These are phyloP conservation scores for Pestalotiopsis sp. DNA, from an alignment of 2,329 filamentous ascomycete genomes.

Conservation along the genomic window DNA sequence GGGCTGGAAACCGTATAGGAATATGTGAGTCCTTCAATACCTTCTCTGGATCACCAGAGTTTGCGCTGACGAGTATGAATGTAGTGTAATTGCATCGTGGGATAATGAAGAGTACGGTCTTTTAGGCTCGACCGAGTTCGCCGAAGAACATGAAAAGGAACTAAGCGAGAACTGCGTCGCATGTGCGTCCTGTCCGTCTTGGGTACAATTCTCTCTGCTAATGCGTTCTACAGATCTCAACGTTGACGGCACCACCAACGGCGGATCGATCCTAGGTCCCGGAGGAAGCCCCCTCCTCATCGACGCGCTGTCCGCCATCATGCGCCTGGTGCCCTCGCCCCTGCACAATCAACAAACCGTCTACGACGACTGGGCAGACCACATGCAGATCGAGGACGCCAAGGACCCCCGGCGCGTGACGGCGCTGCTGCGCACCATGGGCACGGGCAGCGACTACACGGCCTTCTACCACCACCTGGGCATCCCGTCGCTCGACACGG, in stretches of 20 bases:
- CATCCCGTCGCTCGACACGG: constrained; percentile 55
- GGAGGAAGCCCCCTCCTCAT: constrained; percentile 64
- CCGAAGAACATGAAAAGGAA: constrained; percentile 73
- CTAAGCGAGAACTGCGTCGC: constrained; percentile 63
- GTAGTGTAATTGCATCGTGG: constrained; percentile 63
- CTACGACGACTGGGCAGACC: constrained; percentile 45
- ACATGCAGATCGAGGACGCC: constrained; percentile 38
- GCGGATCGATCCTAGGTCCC: constrained; percentile 56
- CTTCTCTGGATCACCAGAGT: constrained; percentile 61
- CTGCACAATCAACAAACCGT: constrained; percentile 49
- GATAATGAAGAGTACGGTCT: constrained; percentile 72
- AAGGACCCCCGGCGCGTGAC: constrained; percentile 61
- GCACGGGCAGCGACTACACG: constrained; percentile 63
- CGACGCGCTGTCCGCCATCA: constrained; percentile 58
- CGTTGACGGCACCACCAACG: constrained; percentile 65
- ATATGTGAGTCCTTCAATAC: constrained; percentile 39
- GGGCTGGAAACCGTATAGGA: constrained; percentile 65
- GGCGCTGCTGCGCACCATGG: constrained; percentile 47
- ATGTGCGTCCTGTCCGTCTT: constrained; percentile 40
- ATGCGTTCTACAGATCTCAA: constrained; percentile 52
- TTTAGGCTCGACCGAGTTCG: constrained; percentile 75
- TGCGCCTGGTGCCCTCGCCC: constrained; percentile 47
- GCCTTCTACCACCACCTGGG: constrained; percentile 63
- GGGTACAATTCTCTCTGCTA: constrained; percentile 8
- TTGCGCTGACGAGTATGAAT: constrained; percentile 72